phyloP scores from a whole-genome alignment of 352 stramenopile genomes.

The Globisporangium acanthophoron region DNA sequence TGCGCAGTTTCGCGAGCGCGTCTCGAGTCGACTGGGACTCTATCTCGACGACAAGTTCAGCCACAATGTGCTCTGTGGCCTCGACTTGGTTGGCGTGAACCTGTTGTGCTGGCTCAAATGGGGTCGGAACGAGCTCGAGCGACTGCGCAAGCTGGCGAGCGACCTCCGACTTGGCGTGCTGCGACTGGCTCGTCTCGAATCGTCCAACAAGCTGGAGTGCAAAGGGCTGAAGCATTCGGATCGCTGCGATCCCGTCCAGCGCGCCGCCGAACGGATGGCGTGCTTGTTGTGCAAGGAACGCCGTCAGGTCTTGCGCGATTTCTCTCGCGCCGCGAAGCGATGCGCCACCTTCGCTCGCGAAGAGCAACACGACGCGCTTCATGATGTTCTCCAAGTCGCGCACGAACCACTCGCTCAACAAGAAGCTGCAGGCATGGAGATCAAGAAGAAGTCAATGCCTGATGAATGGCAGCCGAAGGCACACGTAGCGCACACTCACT shows the following conservation, averaged over 20 bases:
- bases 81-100: background rate
- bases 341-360: conserved; percentile 13
- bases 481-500: conserved; percentile 3
- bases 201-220: conserved; percentile 3
- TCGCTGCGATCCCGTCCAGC: background rate
- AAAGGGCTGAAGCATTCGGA: background rate
- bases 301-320: conserved; percentile 9
- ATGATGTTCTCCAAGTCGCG: conserved; percentile 12
- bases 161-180: conserved; percentile 1
- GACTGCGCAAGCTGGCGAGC: conserved; percentile 4
- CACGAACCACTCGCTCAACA: conserved; percentile 22
- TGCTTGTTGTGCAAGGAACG: conserved; percentile 1
- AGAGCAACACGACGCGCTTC: conserved; percentile 6
- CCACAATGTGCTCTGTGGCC: conserved; percentile 6
- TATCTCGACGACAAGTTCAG: conserved; percentile 6
- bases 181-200: background rate
- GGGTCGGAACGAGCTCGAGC: conserved; percentile 5
- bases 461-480: background rate
- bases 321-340: conserved; percentile 16
- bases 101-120: background rate
- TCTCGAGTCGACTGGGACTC: conserved; percentile 9
- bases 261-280: background rate
- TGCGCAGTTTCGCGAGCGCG: conserved; percentile 12
- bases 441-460: background rate
- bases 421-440: conserved; percentile 7